Evolutionary conservation across 129 eudicot genomes (phyloP).

Genomic region (Logfia minima): DNA sequence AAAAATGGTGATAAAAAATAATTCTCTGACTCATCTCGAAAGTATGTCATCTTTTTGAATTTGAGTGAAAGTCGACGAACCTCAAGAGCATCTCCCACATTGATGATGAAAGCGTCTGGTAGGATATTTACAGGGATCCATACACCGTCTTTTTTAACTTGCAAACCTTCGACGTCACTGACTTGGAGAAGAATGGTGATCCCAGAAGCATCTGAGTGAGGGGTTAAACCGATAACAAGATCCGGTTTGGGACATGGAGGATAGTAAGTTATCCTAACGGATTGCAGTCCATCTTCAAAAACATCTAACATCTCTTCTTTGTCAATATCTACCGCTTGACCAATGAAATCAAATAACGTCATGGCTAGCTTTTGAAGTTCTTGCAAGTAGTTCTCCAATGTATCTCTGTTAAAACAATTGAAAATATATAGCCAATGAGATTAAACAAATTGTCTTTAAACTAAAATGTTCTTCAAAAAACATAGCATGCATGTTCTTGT

Average conservation of each 20-base stretch:
- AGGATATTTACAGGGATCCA: conserved; percentile 50
- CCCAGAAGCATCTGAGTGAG: conserved; percentile 54
- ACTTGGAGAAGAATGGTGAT: conserved; percentile 49
- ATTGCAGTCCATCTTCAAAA: conserved; percentile 52
- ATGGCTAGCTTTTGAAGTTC: conserved; percentile 42
- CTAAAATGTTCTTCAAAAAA: not conserved
- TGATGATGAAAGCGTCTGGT: conserved; percentile 49
- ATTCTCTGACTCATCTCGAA: too few relatives aligned
- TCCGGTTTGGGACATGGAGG: conserved; percentile 65
- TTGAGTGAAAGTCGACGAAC: conserved; percentile 6
- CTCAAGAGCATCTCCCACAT: conserved; percentile 56
- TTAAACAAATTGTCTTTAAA: not conserved
- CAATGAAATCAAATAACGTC: conserved; percentile 36
- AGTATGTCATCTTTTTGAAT: too few relatives aligned
- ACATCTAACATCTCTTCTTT: conserved; percentile 27
- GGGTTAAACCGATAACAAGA: conserved; percentile 45
- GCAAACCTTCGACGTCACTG: conserved; percentile 45
- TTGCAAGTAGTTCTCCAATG: conserved; percentile 39
- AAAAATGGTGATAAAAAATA: too few relatives aligned
- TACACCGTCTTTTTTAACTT: conserved; percentile 47
- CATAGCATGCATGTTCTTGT: not conserved
- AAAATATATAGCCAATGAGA: not conserved
- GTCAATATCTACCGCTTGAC: conserved; percentile 44
- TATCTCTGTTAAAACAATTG: conserved; percentile 31
- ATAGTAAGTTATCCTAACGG: conserved; percentile 48